phyloP scores from a whole-genome alignment of 495 filamentous ascomycete species.

The Peziza echinospora region DNA sequence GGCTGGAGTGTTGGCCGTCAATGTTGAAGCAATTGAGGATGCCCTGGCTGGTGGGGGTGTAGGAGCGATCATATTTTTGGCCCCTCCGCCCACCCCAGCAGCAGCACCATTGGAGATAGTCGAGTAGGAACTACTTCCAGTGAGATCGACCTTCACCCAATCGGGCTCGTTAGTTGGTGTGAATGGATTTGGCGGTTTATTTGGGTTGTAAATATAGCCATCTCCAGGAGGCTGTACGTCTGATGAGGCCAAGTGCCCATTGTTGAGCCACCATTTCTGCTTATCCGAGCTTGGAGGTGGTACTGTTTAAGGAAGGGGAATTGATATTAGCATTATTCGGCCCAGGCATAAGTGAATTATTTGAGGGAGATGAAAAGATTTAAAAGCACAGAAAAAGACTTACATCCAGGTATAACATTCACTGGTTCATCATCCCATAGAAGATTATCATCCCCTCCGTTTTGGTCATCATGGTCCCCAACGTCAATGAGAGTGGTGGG shows the following conservation, averaged over 20 bases:
- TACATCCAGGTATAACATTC: conserved; percentile 34
- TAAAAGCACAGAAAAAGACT: conserved; percentile 4
- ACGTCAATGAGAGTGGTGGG: no score
- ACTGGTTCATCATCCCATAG: conserved; percentile 51
- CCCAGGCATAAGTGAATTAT: no score
- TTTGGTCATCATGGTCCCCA: conserved; percentile 17
- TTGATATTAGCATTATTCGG: no score
- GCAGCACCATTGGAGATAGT: conserved; percentile 11
- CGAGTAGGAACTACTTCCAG: conserved; percentile 26
- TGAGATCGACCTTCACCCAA: conserved; percentile 46
- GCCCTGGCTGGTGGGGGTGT: no score
- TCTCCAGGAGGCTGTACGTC: conserved; percentile 38
- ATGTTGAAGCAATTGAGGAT: conserved; percentile 20
- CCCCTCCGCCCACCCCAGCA: neutral
- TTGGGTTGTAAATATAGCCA: conserved; percentile 41
- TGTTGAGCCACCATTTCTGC: conserved; percentile 87
- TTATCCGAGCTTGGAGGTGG: conserved; percentile 79
- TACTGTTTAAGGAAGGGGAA: conserved; percentile 21
- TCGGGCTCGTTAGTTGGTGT: conserved; percentile 42
- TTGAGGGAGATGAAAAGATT: conserved; percentile 7
- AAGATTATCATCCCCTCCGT: conserved; percentile 47
- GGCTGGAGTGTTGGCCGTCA: neutral
- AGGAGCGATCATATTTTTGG: conserved; percentile 13
- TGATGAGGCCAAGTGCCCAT: conserved; percentile 57
- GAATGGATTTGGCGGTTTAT: conserved; percentile 67